Evolutionary conservation across 2,329 filamentous ascomycete genomes (phyloP), one percentile per base, ranked within the genome.

Genomic region (Parastagonospora nodorum): DNA sequence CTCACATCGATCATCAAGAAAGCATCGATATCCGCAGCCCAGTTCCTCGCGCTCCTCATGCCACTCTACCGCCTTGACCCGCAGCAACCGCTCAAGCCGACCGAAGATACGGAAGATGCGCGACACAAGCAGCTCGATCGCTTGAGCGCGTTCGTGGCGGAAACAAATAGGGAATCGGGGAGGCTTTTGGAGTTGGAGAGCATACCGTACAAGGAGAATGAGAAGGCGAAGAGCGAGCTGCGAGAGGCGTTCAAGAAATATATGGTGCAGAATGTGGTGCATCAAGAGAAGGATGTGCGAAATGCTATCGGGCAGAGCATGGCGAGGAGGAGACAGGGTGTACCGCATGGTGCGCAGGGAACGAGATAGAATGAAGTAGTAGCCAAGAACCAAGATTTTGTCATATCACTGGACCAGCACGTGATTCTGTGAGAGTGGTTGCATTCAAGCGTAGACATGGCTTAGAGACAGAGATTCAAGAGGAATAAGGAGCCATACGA

Each of bases 231-330:
- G 38, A 58, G 57, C 32, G 85, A 84, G 51, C 75, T 95, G 65
- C 83, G 86, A 55, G 81, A 82, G 35, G 89, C 88, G 64, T 83
- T 97, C 75, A 89, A 87, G 74, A 90, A 94, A 65, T 96, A 91
- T 82, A 78, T 97, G 61, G 86, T 97, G 43, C 86, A 95, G 72
- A 95, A 95, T 68, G 92, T 72, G 6, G 64, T 74, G 87, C 11
- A 88, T 95, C 52, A 82, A 85, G 59, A 85, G 83, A 87, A 87
- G 1, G 90, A 93, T 75, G 93, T 97, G 8, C 83, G 87, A 61
- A 87, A 90, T 72, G 92, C 92, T 0, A 80, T 96, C 61, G 86
- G 85, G 19, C 82, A 80, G 51, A 85, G 86, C 27, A 75, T 92
- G 50, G 81, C 84, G 69, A 85, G 81, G 67, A 77, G 85, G 61